Base-by-base conservation (phyloP, 257 asterid genomes). In the Primulina huaijiensis region DNA sequence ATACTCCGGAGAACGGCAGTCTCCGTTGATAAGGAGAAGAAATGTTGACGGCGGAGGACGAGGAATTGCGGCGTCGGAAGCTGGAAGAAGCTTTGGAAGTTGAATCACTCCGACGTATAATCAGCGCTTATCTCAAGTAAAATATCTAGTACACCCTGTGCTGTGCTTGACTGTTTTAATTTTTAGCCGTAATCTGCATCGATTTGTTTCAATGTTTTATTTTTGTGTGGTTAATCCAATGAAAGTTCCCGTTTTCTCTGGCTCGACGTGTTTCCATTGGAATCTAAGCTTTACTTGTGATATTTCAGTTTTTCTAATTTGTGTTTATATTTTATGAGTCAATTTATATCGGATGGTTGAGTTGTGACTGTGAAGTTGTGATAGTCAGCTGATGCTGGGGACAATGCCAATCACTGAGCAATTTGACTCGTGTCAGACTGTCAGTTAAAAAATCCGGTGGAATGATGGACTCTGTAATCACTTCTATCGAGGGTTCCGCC, bases 81-180 rank as follows among this genome's bases (percentile, higher is more conserved):
- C 77, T 81, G 46, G 99, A 94, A 84, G 89, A 82, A 80, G 96
- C 96, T 37, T 88, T 91, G 43, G 97, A 94, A 86, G 87, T 89
- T 64, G 86, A 89, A 82, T 89, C 99, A 58, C 95, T 94, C 59
- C 88, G 96, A 25, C 99, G 97, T 73, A 94, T 94, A 74, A 86
- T 94, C 73, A 94, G 96, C 81, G 97, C 99, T 30, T 94, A 88
- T 82, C 96, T 91, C 85, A 91, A 94, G 99, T 93, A 87, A 37
- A 35, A n/a, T 72, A 29, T 58, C 25, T 68, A 16, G 19, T 11
- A 10, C 43, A 40, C 17, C 7, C 27, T 63, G 58, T 62, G 19
- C 43, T 69, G 9, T 29, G 71, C 23, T n/a, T 60, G 60, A 25
- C 19, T 21, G 43, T n/a, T 16, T 52, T 74, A 60, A 9, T 38